These are phyloP conservation scores for Candida insectorum DNA, from an alignment of 805 yeast species.

Conservation along the genomic window DNA sequence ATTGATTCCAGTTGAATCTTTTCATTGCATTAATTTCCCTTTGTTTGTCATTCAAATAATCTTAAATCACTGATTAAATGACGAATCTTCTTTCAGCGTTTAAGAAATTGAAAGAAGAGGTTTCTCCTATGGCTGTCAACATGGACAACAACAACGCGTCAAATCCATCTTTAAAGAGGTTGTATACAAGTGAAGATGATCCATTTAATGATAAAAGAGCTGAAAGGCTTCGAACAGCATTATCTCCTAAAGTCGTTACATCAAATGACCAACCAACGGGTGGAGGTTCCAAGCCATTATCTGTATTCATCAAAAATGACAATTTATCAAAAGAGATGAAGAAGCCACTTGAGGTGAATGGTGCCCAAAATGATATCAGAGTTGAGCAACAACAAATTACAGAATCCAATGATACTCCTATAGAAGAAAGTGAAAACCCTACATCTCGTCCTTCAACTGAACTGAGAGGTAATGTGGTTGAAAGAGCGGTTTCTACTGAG, in stretches of 20 bases:
- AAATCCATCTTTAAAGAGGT: constrained; percentile 1
- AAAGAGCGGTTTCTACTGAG: background rate
- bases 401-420: constrained; percentile 4
- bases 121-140: constrained; percentile 4
- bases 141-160: constrained; percentile 5
- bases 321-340: constrained; percentile 12
- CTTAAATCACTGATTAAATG: too few species aligned
- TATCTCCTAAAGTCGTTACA: background rate
- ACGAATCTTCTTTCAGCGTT: constrained; percentile 10
- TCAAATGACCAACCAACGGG: background rate
- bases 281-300: too few species aligned
- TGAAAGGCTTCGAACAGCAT: background rate
- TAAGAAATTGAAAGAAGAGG: constrained; percentile 10
- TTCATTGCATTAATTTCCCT: too few species aligned
- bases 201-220: constrained; percentile 15
- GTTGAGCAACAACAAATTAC: background rate
- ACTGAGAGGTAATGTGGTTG: background rate
- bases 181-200: constrained; percentile 13
- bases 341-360: background rate
- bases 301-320: constrained; percentile 15
- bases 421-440: background rate
- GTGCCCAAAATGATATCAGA: background rate
- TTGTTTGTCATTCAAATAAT: too few species aligned
- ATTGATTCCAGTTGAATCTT: too few species aligned
- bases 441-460: background rate